Conservation (phyloP, 2,329 filamentous ascomycete genomes). For the Cryphonectria naterciae region DNA sequence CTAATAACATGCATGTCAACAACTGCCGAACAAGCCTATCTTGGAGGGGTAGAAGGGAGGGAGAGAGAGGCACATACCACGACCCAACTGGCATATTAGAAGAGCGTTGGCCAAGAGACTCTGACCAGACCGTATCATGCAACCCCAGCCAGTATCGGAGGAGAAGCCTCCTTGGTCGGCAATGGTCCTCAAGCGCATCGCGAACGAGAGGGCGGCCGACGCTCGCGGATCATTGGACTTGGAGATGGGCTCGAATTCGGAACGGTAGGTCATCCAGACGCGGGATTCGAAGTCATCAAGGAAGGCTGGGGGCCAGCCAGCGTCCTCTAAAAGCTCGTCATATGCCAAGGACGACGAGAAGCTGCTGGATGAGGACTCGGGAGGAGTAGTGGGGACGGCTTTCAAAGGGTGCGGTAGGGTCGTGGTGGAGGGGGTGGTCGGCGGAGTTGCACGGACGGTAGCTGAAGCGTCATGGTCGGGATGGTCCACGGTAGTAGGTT, state of each 20-base stretch:
- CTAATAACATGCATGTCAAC: constrained; percentile 42
- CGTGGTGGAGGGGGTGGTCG: constrained; percentile 21
- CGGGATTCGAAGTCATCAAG: constrained; percentile 90
- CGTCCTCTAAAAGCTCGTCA: constrained; percentile 48
- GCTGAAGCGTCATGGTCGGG: constrained; percentile 25
- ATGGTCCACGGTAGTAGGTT: constrained; percentile 24
- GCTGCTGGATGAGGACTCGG: constrained; percentile 55
- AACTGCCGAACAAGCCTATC: not conserved
- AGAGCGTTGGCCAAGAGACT: constrained; percentile 89
- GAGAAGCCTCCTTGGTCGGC: constrained; percentile 82
- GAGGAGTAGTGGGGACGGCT: constrained; percentile 48
- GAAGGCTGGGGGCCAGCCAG: constrained; percentile 82
- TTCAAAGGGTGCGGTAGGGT: constrained; percentile 12
- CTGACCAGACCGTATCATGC: constrained; percentile 97
- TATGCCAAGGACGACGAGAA: constrained; percentile 57
- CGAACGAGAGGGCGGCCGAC: constrained; percentile 72
- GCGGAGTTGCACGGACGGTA: constrained; percentile 30
- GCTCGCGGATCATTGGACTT: constrained; percentile 77
- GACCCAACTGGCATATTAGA: constrained; percentile 71
- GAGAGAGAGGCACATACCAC: constrained; percentile 61
- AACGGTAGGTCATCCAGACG: constrained; percentile 96
- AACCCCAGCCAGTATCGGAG: constrained; percentile 95
- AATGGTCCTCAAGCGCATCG: constrained; percentile 81
- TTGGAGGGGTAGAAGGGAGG: not conserved
- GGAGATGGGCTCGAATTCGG: constrained; percentile 80